A percentile compares a stretch with the other conserved stretches of the same genome.
Conservation (phyloP, 2,329 filamentous ascomycete genomes). For the Colletotrichum sojae region DNA sequence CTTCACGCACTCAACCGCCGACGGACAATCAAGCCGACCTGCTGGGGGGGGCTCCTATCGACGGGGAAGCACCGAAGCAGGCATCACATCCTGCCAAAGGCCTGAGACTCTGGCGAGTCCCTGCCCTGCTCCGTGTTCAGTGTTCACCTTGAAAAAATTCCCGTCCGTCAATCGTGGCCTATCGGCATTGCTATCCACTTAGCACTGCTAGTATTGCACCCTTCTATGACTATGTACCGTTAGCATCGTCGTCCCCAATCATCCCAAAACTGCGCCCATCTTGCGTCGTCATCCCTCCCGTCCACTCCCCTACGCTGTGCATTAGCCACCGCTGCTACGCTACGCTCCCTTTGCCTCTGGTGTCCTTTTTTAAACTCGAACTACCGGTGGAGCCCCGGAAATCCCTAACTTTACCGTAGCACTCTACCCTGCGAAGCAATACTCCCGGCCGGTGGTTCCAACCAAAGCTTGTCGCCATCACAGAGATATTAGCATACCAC, state of each 20-base stretch:
- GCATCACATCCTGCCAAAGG: no score
- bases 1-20: neutral
- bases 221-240: neutral
- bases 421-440: constrained; percentile 13
- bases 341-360: neutral
- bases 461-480: constrained; percentile 32
- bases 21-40: constrained; percentile 4
- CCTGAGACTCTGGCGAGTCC: no score
- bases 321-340: neutral
- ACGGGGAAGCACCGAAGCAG: no score
- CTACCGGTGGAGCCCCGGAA: constrained; percentile 11
- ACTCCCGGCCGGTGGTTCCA: constrained; percentile 7
- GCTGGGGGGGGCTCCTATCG: no score
- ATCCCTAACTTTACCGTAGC: constrained; percentile 15
- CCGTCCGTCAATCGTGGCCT: no score
- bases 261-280: constrained; percentile 29
- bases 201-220: neutral
- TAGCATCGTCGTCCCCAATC: constrained; percentile 6
- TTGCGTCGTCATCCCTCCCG: constrained; percentile 34
- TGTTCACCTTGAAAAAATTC: no score
- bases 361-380: constrained; percentile 8
- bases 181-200: constrained; percentile 9
- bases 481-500: neutral
- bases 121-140: no score
- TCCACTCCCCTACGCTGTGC: constrained; percentile 9